Evolutionary conservation across 1,284 basidiomycete species (phyloP).

Genomic region (Cutaneotrichosporon curvatum): DNA sequence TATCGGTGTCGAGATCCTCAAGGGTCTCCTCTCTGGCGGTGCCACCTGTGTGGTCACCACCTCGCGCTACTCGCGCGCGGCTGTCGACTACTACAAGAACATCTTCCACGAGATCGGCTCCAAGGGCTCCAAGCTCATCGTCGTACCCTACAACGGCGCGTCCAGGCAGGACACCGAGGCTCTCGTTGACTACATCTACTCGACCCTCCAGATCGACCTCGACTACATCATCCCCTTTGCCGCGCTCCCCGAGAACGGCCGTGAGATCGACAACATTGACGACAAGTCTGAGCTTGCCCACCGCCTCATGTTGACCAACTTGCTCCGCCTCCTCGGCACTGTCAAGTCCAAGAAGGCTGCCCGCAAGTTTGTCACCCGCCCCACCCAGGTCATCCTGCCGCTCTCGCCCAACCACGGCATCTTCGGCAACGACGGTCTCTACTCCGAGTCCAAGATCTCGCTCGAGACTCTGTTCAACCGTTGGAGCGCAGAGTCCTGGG

Average conservation of each 20-base stretch:
- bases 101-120: constrained; percentile 95
- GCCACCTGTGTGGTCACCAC: constrained; percentile 96
- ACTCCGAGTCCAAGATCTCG: constrained; percentile 97
- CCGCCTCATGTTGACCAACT: constrained; percentile 88
- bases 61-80: constrained; percentile 84
- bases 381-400: constrained; percentile 94
- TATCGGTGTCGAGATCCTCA: constrained; percentile 94
- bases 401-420: constrained; percentile 96
- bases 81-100: constrained; percentile 96
- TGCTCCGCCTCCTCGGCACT: constrained; percentile 88
- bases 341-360: constrained; percentile 98
- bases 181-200: constrained; percentile 96
- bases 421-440: constrained; percentile 95
- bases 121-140: constrained; percentile 88
- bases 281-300: constrained; percentile 97
- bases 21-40: constrained; percentile 91
- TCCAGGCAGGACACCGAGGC: constrained; percentile 97
- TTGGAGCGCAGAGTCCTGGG: constrained; percentile 98
- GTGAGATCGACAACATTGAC: constrained; percentile 93
- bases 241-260: constrained; percentile 95
- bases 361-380: constrained; percentile 90
- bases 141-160: constrained; percentile 93
- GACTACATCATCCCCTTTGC: constrained; percentile 98
- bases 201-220: constrained; percentile 85
- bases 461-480: constrained; percentile 96